Evolutionary conservation across 140 eudicot genomes (phyloP).

Genomic region (Eryngium alpinum): DNA sequence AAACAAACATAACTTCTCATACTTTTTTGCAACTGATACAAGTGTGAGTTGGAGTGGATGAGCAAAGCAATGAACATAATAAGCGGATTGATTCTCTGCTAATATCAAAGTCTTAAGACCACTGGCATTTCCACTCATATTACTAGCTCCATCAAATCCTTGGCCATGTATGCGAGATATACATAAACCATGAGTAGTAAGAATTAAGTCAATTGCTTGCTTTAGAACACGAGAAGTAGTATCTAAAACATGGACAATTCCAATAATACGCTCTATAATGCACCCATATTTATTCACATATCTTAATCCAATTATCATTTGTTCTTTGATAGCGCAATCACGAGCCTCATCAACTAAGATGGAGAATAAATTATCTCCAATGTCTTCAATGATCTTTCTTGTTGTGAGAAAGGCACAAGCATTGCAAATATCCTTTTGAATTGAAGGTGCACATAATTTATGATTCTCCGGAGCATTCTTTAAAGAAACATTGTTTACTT

Average conservation of each 20-base stretch:
- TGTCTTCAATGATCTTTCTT: slow-evolving; percentile 1
- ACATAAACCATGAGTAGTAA: slow-evolving; percentile 3
- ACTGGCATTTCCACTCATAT: too few relatives aligned
- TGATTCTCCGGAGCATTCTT: neutral
- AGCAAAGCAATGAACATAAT: too few relatives aligned
- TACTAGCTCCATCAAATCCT: too few relatives aligned
- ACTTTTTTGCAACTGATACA: too few relatives aligned
- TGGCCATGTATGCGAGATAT: too few relatives aligned
- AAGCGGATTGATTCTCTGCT: too few relatives aligned
- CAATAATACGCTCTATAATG: too few relatives aligned
- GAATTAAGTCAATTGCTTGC: neutral
- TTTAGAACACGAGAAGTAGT: slow-evolving; percentile 15
- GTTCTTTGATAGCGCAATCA: slow-evolving; percentile 19
- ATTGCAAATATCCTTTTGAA: slow-evolving; percentile 11
- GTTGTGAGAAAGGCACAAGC: neutral
- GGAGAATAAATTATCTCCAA: slow-evolving; percentile 4
- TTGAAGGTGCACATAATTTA: neutral
- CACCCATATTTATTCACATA: neutral
- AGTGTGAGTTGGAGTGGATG: too few relatives aligned
- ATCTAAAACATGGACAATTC: too few relatives aligned
- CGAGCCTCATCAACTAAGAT: slow-evolving; percentile 23
- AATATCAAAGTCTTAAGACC: too few relatives aligned
- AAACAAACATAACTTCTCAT: neutral
- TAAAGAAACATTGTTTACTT: neutral
- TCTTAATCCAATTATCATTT: slow-evolving; percentile 21